phyloP scores from a whole-genome alignment of 169 alveolate genomes.

The Plasmodium inui region DNA sequence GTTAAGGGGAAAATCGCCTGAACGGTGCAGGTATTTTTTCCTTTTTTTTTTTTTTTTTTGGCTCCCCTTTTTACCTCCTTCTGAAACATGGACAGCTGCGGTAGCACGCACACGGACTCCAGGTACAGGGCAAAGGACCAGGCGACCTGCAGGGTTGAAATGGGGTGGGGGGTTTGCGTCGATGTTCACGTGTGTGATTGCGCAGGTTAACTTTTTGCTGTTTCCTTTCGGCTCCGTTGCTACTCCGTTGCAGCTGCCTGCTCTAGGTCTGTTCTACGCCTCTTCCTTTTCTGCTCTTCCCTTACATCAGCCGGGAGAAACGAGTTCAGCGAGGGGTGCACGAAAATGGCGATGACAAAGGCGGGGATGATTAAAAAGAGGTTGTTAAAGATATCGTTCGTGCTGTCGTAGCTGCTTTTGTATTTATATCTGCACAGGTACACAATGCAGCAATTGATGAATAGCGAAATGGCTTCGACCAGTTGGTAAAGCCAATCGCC shows the following conservation, averaged over 20 bases:
- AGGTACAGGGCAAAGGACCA: constrained; percentile 95
- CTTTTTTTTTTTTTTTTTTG: background rate
- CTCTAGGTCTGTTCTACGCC: too few species aligned
- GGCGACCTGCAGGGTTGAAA: constrained; percentile 38
- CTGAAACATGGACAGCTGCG: constrained; percentile 93
- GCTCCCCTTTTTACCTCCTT: constrained; percentile 79
- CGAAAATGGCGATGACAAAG: constrained; percentile 88
- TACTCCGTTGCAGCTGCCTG: background rate
- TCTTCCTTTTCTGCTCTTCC: too few species aligned
- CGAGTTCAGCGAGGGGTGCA: constrained; percentile 94
- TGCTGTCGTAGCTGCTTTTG: constrained; percentile 88
- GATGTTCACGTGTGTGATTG: background rate
- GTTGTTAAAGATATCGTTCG: constrained; percentile 87
- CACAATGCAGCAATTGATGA: constrained; percentile 87
- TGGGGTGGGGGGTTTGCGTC: background rate
- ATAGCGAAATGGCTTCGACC: constrained; percentile 89
- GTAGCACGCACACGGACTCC: constrained; percentile 93
- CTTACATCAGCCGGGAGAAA: constrained; percentile 89
- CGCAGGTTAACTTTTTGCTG: background rate
- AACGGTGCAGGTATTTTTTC: background rate
- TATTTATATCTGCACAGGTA: constrained; percentile 88
- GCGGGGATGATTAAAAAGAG: constrained; percentile 87
- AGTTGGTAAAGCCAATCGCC: constrained; percentile 96
- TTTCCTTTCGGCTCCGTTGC: background rate
- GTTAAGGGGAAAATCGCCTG: background rate